Conservation (phyloP, 2,329 filamentous ascomycete genomes). For the Zymoseptoria ardabiliae region DNA sequence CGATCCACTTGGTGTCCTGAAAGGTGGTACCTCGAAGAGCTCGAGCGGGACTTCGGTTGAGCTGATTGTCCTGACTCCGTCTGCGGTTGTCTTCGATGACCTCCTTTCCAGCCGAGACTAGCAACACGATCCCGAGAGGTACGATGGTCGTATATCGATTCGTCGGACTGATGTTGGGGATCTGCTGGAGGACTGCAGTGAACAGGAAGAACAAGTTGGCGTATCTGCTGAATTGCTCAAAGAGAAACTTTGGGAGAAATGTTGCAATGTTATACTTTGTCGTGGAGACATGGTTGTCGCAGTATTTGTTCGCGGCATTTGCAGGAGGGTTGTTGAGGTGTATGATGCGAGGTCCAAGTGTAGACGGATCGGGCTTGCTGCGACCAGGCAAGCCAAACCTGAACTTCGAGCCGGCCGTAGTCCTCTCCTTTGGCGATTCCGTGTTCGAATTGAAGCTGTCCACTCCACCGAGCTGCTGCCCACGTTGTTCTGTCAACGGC, state of each 20-base stretch:
- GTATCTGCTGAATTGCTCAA: slow-evolving; percentile 98
- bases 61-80: slow-evolving; percentile 72
- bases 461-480: slow-evolving; percentile 17
- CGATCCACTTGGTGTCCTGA: slow-evolving; percentile 84
- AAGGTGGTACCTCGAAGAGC: slow-evolving; percentile 80
- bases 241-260: slow-evolving; percentile 93
- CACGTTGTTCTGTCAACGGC: slow-evolving; percentile 73
- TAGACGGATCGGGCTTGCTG: slow-evolving; percentile 70
- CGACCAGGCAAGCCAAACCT: slow-evolving; percentile 80
- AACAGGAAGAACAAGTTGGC: slow-evolving; percentile 99
- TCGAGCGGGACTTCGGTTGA: slow-evolving; percentile 81
- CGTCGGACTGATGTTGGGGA: slow-evolving; percentile 88
- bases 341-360: slow-evolving; percentile 84
- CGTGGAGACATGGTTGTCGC: slow-evolving; percentile 95
- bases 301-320: slow-evolving; percentile 81
- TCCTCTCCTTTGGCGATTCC: slow-evolving; percentile 33
- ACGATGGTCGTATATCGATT: slow-evolving; percentile 95
- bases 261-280: slow-evolving; percentile 93
- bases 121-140: slow-evolving; percentile 78
- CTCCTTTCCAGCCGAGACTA: slow-evolving; percentile 95
- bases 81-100: slow-evolving; percentile 87
- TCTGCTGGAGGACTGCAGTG: slow-evolving; percentile 88
- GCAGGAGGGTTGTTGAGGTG: slow-evolving; percentile 93
- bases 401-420: slow-evolving; percentile 67
- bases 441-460: slow-evolving; percentile 13